A percentile compares a stretch with the other conserved stretches of the same genome.
Conservation (phyloP, 148 eudicot species). For the Dysphania ambrosioides region DNA sequence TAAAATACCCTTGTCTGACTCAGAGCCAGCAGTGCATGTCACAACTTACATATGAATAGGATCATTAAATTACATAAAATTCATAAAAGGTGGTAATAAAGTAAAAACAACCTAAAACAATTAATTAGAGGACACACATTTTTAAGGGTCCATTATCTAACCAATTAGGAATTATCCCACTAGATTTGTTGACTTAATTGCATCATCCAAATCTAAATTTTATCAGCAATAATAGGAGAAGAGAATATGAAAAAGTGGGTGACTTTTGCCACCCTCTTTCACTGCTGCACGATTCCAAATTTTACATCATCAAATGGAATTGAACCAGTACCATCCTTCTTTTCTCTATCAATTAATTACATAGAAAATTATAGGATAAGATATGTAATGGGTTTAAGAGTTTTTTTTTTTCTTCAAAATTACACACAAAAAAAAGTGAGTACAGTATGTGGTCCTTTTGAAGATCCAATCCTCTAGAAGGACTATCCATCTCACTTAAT, state of each 20-base stretch:
- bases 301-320: slow-evolving; percentile 5
- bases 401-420: not conserved
- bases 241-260: slow-evolving; percentile 20
- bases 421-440: not conserved
- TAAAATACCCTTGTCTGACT: slow-evolving; percentile 27
- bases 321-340: not conserved
- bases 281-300: slow-evolving; percentile 12
- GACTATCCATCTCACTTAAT: slow-evolving; percentile 4
- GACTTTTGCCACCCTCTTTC: not conserved
- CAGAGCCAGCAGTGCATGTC: slow-evolving; percentile 31
- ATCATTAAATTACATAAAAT: not conserved
- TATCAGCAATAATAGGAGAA: not conserved
- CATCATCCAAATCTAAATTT: slow-evolving; percentile 9
- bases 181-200: slow-evolving; percentile 17
- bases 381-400: slow-evolving; percentile 1
- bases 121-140: slow-evolving; percentile 1
- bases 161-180: slow-evolving; percentile 9
- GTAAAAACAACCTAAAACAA: not conserved
- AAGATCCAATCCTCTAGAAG: slow-evolving; percentile 12
- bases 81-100: not conserved
- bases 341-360: not conserved
- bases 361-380: slow-evolving; percentile 20
- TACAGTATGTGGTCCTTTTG: not conserved
- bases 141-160: slow-evolving; percentile 9
- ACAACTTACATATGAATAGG: slow-evolving; percentile 4